A percentile compares a stretch with the other conserved stretches of the same genome.
phyloP scores from a whole-genome alignment of 2,329 filamentous ascomycete genomes.

The Albifimbria verrucaria region DNA sequence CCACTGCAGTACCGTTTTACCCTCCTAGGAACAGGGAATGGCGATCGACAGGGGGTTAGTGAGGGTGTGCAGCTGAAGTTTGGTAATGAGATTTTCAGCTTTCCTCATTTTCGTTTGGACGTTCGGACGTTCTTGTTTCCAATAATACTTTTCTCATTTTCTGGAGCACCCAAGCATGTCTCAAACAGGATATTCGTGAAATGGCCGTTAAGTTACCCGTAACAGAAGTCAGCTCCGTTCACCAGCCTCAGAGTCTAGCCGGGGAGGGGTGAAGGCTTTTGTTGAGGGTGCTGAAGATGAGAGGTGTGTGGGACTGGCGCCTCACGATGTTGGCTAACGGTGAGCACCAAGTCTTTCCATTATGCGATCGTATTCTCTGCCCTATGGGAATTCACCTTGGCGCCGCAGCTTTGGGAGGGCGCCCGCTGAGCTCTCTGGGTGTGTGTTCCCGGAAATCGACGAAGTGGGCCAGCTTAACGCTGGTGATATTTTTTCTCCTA shows the following conservation, averaged over 20 bases:
- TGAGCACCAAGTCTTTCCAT: neutral
- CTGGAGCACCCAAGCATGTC: neutral
- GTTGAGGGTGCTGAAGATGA: neutral
- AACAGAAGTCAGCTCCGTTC: neutral
- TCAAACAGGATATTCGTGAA: neutral
- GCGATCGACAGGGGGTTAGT: neutral
- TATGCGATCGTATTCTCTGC: neutral
- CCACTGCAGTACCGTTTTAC: too few species aligned
- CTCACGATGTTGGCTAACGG: neutral
- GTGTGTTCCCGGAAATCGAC: neutral
- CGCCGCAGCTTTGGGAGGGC: neutral
- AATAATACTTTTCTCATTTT: neutral
- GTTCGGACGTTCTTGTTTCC: neutral
- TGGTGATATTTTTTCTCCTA: neutral
- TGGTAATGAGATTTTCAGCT: neutral
- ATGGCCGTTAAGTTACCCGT: neutral
- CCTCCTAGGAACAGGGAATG: too few species aligned
- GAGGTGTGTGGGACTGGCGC: neutral
- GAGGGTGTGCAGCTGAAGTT: neutral
- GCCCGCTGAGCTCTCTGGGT: neutral
- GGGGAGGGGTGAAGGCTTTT: neutral
- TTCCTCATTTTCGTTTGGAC: neutral
- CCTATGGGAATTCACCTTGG: neutral
- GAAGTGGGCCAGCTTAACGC: neutral
- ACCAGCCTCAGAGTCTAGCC: neutral